Evolutionary conservation across 208 protist genomes (phyloP).

Genomic region (Trypanosoma lewisi): DNA sequence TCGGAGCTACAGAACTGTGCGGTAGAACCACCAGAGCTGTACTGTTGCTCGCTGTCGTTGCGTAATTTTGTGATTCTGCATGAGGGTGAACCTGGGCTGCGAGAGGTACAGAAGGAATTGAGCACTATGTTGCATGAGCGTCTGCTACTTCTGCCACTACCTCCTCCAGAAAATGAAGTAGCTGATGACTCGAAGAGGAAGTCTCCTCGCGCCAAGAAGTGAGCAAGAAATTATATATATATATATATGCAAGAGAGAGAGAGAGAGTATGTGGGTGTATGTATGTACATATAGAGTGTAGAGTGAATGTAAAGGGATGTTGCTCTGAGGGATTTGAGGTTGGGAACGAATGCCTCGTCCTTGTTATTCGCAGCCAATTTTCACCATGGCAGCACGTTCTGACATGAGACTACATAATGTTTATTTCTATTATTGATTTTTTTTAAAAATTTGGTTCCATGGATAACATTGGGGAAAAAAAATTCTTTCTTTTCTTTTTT

Average conservation of each 20-base stretch:
- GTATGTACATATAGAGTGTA: conserved; percentile 1
- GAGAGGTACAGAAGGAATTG: conserved; percentile 41
- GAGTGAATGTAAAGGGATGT: too few relatives aligned
- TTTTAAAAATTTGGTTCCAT: too few relatives aligned
- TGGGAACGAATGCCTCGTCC: too few relatives aligned
- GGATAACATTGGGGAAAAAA: too few relatives aligned
- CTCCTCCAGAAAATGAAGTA: conserved; percentile 1
- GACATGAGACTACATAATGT: too few relatives aligned
- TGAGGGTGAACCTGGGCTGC: conserved; percentile 24
- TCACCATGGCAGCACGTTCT: too few relatives aligned
- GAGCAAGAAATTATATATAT: background rate
- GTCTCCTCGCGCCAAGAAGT: conserved; percentile 19
- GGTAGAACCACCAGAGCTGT: conserved; percentile 52
- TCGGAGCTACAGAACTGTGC: conserved; percentile 31
- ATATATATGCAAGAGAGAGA: background rate
- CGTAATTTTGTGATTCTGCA: conserved; percentile 44
- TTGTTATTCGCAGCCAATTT: too few relatives aligned
- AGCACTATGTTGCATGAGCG: conserved; percentile 37
- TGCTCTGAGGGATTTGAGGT: too few relatives aligned
- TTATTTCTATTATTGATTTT: too few relatives aligned
- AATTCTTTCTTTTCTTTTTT: too few relatives aligned
- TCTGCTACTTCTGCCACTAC: conserved; percentile 2
- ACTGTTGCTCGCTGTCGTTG: conserved; percentile 66
- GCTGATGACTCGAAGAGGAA: conserved; percentile 14
- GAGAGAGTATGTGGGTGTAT: too few relatives aligned